Evolutionary conservation across 75 land plant species (phyloP).

Genomic region (Selaginella moellendorffii): DNA sequence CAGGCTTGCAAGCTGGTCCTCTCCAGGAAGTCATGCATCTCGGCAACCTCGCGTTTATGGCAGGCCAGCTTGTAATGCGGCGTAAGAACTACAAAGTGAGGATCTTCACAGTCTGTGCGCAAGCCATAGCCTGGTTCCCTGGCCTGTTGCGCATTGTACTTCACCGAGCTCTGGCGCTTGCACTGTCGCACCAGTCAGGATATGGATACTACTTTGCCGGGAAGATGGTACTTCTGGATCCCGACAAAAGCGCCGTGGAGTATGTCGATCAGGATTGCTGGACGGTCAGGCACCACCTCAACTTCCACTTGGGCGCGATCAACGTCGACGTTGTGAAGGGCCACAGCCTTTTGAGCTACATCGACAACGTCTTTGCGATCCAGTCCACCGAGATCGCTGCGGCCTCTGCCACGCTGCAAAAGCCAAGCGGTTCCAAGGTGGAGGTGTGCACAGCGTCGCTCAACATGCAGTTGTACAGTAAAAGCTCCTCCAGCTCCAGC

Average conservation of each 20-base stretch:
- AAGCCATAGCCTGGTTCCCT: constrained; percentile 21
- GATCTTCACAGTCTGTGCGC: constrained; percentile 14
- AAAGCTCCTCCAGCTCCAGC: background rate
- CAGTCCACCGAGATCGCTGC: background rate
- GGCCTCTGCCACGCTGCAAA: background rate
- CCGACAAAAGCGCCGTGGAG: constrained; percentile 15
- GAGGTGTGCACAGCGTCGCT: constrained; percentile 23
- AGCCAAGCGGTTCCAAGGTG: constrained; percentile 9
- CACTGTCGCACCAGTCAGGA: constrained; percentile 28
- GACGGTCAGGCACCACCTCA: constrained; percentile 20
- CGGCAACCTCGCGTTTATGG: constrained; percentile 15
- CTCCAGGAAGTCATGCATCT: constrained; percentile 21
- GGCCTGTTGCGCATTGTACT: constrained; percentile 19
- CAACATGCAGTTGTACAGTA: constrained; percentile 26
- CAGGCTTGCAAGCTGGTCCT: constrained; percentile 25
- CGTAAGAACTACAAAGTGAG: constrained; percentile 7
- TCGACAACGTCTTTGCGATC: constrained; percentile 31
- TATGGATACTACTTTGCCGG: constrained; percentile 31
- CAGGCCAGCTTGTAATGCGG: background rate
- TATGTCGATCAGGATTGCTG: constrained; percentile 17
- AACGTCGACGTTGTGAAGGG: constrained; percentile 22
- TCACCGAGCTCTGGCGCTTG: constrained; percentile 28
- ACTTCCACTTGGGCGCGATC: constrained; percentile 17
- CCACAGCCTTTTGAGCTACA: constrained; percentile 30
- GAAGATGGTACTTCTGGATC: constrained; percentile 29